Percentiles rank a stretch among this genome's conserved stretches.
phyloP scores from a whole-genome alignment of 257 asterid species.

The Forsythia suspensa region DNA sequence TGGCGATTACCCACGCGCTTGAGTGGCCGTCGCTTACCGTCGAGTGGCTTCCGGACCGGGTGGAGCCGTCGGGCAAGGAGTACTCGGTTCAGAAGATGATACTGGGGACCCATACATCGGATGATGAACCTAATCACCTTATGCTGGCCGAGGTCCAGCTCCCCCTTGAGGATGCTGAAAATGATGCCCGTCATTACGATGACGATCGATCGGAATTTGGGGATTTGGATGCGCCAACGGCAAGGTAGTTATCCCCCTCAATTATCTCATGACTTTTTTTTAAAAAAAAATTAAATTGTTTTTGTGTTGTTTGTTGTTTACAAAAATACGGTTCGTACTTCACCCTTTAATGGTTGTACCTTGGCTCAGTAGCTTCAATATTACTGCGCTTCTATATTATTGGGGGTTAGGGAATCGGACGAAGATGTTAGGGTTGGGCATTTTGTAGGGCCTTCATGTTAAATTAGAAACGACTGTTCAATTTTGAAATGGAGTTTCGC shows the following conservation, averaged over 20 bases:
- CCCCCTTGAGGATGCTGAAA: conserved; percentile 77
- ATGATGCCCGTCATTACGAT: conserved; percentile 70
- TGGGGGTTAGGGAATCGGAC: not conserved
- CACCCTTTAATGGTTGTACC: not conserved
- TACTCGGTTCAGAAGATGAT: conserved; percentile 90
- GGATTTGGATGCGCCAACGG: conserved; percentile 90
- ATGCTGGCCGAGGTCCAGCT: conserved; percentile 93
- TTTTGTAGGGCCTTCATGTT: not conserved
- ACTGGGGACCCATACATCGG: conserved; percentile 92
- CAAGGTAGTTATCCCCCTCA: conserved; percentile 44
- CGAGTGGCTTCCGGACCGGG: conserved; percentile 91
- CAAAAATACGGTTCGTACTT: not conserved
- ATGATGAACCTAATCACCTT: conserved; percentile 85
- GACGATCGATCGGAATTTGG: conserved; percentile 80
- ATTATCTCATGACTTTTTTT: too few species aligned
- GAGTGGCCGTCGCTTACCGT: conserved; percentile 98
- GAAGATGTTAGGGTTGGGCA: not conserved
- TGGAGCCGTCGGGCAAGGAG: conserved; percentile 92
- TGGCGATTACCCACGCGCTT: conserved; percentile 83
- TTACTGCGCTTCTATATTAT: not conserved
- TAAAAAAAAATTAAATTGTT: too few species aligned
- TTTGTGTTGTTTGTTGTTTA: not conserved
- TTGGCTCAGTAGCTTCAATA: not conserved
- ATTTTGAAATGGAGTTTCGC: not conserved
- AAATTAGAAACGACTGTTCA: not conserved